phyloP scores from a whole-genome alignment of 2,329 filamentous ascomycete genomes.

The Coniochaeta pulveracea region DNA sequence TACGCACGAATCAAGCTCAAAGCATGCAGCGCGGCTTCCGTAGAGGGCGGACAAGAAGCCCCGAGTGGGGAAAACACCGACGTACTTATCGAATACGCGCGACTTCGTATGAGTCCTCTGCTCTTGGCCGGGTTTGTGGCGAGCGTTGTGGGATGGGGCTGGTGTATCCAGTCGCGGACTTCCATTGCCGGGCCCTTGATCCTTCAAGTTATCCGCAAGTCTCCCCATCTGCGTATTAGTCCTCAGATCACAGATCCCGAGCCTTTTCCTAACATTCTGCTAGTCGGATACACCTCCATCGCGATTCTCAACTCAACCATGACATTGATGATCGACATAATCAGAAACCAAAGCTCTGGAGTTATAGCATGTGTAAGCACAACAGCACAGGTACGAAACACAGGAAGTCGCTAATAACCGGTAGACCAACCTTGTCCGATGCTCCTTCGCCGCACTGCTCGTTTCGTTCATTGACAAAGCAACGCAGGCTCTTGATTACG shows the following conservation, averaged over 20 bases:
- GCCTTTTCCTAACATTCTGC: neutral
- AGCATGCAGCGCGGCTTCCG: neutral
- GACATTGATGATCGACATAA: constrained; percentile 20
- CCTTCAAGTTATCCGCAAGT: constrained; percentile 14
- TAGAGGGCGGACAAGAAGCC: neutral
- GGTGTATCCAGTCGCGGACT: constrained; percentile 12
- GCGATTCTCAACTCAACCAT: constrained; percentile 19
- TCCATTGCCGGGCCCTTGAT: constrained; percentile 14
- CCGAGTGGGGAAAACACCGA: constrained; percentile 1
- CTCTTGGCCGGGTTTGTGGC: constrained; percentile 13
- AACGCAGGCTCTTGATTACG: neutral
- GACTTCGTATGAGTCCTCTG: constrained; percentile 15
- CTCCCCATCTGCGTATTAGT: constrained; percentile 1
- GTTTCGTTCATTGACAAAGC: constrained; percentile 15
- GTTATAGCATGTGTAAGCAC: constrained; percentile 16
- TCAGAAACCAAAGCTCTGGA: constrained; percentile 17
- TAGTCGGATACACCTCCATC: constrained; percentile 18
- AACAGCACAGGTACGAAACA: neutral
- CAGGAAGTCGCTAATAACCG: neutral
- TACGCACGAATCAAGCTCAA: constrained; percentile 13
- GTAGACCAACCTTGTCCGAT: constrained; percentile 19
- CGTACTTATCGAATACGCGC: constrained; percentile 17
- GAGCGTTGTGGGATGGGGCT: constrained; percentile 17
- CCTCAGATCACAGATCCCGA: neutral
- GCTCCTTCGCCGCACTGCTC: constrained; percentile 15